phyloP scores from a whole-genome alignment of 139 green algal genomes.

The Coccomyxa sp. region DNA sequence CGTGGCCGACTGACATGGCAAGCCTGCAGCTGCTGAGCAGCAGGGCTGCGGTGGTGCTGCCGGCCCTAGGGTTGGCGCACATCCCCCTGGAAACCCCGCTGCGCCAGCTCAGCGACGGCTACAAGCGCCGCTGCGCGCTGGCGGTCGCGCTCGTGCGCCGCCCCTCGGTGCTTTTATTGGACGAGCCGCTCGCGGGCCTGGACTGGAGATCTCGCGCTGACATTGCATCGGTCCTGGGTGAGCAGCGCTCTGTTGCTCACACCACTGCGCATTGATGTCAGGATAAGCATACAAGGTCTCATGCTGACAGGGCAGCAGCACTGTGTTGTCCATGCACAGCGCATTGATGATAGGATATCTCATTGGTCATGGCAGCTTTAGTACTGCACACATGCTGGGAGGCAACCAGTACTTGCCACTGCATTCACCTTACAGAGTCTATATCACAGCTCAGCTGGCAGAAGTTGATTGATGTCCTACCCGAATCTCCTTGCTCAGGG shows the following conservation, averaged over 20 bases:
- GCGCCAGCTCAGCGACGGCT: conserved; percentile 73
- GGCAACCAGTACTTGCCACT: no score
- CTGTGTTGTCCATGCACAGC: no score
- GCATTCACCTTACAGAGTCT: no score
- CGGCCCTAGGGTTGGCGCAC: conserved; percentile 58
- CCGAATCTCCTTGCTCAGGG: no score
- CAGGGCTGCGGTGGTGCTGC: conserved; percentile 46
- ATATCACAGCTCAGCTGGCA: no score
- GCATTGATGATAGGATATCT: no score
- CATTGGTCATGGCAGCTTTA: neutral
- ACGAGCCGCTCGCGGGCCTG: conserved; percentile 88
- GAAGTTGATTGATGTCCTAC: no score
- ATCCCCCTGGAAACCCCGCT: conserved; percentile 61
- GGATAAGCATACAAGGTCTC: no score
- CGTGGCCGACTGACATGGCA: conserved; percentile 37
- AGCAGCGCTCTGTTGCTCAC: no score
- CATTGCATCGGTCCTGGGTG: conserved; percentile 25
- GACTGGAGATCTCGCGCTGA: conserved; percentile 67
- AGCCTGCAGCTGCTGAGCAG: conserved; percentile 13
- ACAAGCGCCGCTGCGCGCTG: conserved; percentile 68
- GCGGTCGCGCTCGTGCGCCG: neutral
- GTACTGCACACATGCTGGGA: neutral
- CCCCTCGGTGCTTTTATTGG: conserved; percentile 82
- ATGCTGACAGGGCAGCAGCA: no score
- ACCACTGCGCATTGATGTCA: no score